Evolutionary conservation across 2,329 filamentous ascomycete species (phyloP), one percentile per base, ranked within the genome.

Genomic region (Rhinocladiella similis): DNA sequence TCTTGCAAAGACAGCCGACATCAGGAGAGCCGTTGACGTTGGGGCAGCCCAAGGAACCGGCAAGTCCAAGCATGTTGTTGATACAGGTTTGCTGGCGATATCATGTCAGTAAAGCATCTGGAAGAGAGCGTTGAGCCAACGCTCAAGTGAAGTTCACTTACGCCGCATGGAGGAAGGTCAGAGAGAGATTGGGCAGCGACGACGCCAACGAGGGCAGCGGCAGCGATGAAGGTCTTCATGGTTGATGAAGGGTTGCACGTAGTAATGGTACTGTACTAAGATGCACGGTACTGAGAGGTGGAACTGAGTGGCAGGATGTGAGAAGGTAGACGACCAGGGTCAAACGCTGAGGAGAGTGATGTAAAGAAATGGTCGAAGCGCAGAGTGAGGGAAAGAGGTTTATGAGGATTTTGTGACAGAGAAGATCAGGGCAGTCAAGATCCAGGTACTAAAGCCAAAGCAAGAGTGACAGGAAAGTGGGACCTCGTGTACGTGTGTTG

Each of bases 21-120:
- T 79, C 73, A 43, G 53, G 59, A 10, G 62, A 64, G 22, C 61
- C 38, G 20, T 63, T 60, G 36, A 50, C 49, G 16, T 20, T 12
- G 35, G 54, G 35, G 66, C 77, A 79, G 47, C 73, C 72, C n/a
- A 79, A 65, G 3, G 69, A 63, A 3, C 56, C 29, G 42, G 73
- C 74, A 65, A 71, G 68, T 51, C 58, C 66, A 57, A 73, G 67
- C 75, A 79, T 78, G 68, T 73, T 75, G 65, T 61, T 67, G 64
- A 78, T 67, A 62, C 77, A 79, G 65, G 67, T 73, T 68, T 72
- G 65, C 76, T 78, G 60, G 47, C 43, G 35, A 29, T 7, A 1
- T 46, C 13, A 7, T 12, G 53, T 67, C 51, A 69, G 63, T 50
- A 29, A 33, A 33, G 10, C 6, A 10, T 12, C 29, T 9, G 29